phyloP scores from a whole-genome alignment of 805 yeast genomes.

The Naumovozyma baii region DNA sequence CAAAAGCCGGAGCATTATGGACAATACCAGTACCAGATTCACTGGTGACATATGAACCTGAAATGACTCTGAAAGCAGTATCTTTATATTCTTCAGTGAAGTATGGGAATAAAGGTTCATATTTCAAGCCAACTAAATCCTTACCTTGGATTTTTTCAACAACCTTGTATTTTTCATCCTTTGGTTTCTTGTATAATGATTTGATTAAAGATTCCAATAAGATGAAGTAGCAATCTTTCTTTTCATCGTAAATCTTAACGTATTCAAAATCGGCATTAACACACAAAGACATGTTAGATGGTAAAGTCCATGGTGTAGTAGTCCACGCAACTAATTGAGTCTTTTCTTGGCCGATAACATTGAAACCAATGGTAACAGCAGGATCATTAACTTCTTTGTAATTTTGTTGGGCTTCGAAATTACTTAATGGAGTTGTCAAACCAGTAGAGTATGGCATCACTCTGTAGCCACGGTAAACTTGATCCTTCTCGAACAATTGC shows the following conservation, averaged over 20 bases:
- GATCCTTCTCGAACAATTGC: conserved; percentile 71
- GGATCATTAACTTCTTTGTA: conserved; percentile 97
- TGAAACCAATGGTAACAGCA: conserved; percentile 87
- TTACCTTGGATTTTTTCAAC: conserved; percentile 74
- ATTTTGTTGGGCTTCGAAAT: conserved; percentile 97
- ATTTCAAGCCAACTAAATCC: conserved; percentile 68
- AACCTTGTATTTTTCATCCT: conserved; percentile 73
- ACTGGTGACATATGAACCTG: conserved; percentile 74
- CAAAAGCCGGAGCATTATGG: conserved; percentile 97
- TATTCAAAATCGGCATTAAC: conserved; percentile 88
- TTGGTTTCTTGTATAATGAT: conserved; percentile 88
- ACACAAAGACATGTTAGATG: conserved; percentile 84
- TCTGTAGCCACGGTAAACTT: conserved; percentile 89
- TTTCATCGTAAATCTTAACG: conserved; percentile 86
- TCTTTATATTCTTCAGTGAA: conserved; percentile 68
- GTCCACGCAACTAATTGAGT: conserved; percentile 95
- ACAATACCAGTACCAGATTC: conserved; percentile 99
- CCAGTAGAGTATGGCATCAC: conserved; percentile 99
- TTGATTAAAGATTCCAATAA: conserved; percentile 74
- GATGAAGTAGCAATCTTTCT: conserved; percentile 69
- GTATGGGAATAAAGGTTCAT: conserved; percentile 76
- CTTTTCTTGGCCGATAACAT: conserved; percentile 66
- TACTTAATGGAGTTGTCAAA: conserved; percentile 89
- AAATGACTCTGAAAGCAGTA: conserved; percentile 71
- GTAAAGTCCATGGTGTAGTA: conserved; percentile 99